Conservation (phyloP, 2,329 filamentous ascomycete species). For the Venturia aucupariae region DNA sequence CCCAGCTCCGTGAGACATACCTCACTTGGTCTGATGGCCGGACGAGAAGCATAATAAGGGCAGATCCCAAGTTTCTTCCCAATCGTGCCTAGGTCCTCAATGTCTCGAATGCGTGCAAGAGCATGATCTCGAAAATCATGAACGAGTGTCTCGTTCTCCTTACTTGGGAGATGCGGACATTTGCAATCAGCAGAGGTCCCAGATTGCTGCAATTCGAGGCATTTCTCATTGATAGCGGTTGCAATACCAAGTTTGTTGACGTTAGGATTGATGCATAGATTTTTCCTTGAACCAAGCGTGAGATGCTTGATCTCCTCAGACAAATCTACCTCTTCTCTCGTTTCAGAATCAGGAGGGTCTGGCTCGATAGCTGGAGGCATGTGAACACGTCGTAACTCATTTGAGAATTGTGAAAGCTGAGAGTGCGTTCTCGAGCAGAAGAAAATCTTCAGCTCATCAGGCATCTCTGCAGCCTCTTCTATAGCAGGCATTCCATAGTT, state of each 20-base stretch:
- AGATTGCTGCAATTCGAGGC: conserved; percentile 78
- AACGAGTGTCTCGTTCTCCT: conserved; percentile 61
- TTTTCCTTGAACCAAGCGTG: conserved; percentile 76
- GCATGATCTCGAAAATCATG: conserved; percentile 79
- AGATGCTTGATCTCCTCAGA: conserved; percentile 67
- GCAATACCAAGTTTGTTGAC: conserved; percentile 61
- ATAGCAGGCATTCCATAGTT: conserved; percentile 20
- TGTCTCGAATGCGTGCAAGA: conserved; percentile 78
- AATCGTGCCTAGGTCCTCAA: conserved; percentile 76
- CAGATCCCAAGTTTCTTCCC: conserved; percentile 76
- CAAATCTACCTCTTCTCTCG: conserved; percentile 20
- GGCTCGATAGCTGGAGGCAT: conserved; percentile 59
- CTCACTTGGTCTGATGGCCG: conserved; percentile 72
- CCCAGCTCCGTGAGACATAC: conserved; percentile 26
- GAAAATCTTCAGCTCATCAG: conserved; percentile 72
- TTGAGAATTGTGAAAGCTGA: conserved; percentile 79
- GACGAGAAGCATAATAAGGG: conserved; percentile 90
- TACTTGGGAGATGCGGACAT: conserved; percentile 70
- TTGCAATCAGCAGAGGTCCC: conserved; percentile 51
- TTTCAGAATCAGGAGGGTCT: conserved; percentile 31
- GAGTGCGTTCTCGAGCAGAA: conserved; percentile 92
- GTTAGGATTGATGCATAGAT: conserved; percentile 78
- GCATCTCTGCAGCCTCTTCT: conserved; percentile 42
- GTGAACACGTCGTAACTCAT: conserved; percentile 67
- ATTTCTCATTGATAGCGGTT: conserved; percentile 86